phyloP scores from a whole-genome alignment of 495 filamentous ascomycete genomes.

The Lindgomyces ingoldianus region DNA sequence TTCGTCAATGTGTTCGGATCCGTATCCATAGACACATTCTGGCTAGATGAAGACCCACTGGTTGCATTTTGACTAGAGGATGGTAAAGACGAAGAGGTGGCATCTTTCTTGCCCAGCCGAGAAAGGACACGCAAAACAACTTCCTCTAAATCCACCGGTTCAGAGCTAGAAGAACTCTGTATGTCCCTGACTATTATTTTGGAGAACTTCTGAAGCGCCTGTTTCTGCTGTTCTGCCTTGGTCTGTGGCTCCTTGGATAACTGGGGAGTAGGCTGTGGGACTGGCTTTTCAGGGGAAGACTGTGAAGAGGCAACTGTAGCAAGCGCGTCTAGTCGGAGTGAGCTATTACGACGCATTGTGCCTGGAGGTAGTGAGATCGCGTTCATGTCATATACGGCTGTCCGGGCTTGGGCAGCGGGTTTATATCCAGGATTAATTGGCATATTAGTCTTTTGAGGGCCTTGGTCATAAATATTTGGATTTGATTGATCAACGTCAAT shows the following conservation, averaged over 20 bases:
- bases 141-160: conserved; percentile 18
- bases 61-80: background rate
- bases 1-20: conserved; percentile 21
- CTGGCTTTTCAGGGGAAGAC: conserved; percentile 1
- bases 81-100: background rate
- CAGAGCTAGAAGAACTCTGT: conserved; percentile 4
- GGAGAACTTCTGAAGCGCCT: conserved; percentile 30
- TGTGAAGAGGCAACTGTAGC: conserved; percentile 20
- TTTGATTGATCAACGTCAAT: conserved; percentile 28
- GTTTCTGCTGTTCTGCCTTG: conserved; percentile 33
- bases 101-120: background rate
- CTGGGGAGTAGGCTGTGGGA: background rate
- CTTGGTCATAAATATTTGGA: background rate
- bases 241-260: conserved; percentile 35
- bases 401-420: background rate
- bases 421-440: background rate
- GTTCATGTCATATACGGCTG: background rate
- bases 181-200: conserved; percentile 23
- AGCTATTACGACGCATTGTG: background rate
- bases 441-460: background rate
- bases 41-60: conserved; percentile 2
- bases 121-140: conserved; percentile 21
- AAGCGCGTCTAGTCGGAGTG: conserved; percentile 6
- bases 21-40: background rate
- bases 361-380: background rate